Evolutionary conservation across 2,329 filamentous ascomycete genomes (phyloP).

Genomic region (Hymenoscyphus infarciens): DNA sequence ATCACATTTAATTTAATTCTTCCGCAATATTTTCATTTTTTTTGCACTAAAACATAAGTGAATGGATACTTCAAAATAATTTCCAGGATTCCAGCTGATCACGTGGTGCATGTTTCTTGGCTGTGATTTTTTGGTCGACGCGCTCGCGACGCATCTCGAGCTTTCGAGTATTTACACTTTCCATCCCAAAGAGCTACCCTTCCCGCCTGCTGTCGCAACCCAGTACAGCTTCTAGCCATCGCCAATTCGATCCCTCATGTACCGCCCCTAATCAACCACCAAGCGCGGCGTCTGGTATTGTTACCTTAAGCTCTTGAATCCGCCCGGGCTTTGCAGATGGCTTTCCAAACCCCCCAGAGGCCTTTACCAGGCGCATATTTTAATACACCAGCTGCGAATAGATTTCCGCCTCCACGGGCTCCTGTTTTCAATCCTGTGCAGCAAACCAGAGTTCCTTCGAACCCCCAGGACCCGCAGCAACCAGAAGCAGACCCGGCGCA

Average conservation of each 20-base stretch:
- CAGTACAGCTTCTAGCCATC: conserved; percentile 5
- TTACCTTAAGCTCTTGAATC: conserved; percentile 8
- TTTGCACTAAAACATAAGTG: background rate
- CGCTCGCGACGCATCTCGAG: conserved; percentile 17
- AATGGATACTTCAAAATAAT: background rate
- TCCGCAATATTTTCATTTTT: too few relatives aligned
- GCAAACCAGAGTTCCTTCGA: conserved; percentile 19
- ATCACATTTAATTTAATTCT: background rate
- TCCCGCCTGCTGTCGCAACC: conserved; percentile 11
- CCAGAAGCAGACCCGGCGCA: conserved; percentile 32
- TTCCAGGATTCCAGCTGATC: background rate
- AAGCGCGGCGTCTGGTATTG: conserved; percentile 19
- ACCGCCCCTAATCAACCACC: conserved; percentile 22
- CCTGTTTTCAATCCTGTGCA: conserved; percentile 43
- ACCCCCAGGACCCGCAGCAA: conserved; percentile 12
- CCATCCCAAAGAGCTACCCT: conserved; percentile 12
- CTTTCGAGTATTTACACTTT: conserved; percentile 17
- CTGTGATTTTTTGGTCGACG: conserved; percentile 3
- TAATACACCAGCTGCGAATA: conserved; percentile 64
- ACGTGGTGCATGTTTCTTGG: conserved; percentile 1
- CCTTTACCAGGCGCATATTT: conserved; percentile 73
- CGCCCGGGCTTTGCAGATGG: conserved; percentile 19
- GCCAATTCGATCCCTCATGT: conserved; percentile 23
- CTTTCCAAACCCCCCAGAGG: conserved; percentile 59
- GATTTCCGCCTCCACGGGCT: conserved; percentile 48